Percentiles rank a stretch among this genome's conserved stretches.
Conservation (phyloP, 495 filamentous ascomycete species). For the Neurospora pannonica region DNA sequence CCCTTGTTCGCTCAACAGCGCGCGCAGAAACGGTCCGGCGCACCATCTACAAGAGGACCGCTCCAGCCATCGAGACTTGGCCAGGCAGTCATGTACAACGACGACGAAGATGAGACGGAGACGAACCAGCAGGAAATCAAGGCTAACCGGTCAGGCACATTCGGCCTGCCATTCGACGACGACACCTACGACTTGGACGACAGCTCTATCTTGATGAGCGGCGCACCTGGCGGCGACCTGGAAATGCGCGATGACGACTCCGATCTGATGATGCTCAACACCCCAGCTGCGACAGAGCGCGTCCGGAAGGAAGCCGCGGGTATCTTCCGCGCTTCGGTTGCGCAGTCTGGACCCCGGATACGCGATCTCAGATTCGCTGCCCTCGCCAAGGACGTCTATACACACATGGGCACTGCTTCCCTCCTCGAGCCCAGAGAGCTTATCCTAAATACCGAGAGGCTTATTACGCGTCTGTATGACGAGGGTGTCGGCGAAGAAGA, state of each 20-base stretch:
- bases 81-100: slow-evolving; percentile 24
- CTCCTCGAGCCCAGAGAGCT: slow-evolving; percentile 42
- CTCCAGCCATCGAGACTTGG: slow-evolving; percentile 28
- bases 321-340: slow-evolving; percentile 34
- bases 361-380: slow-evolving; percentile 33
- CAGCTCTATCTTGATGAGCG: slow-evolving; percentile 23
- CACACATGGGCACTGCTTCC: slow-evolving; percentile 32
- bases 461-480: slow-evolving; percentile 44
- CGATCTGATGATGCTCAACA: slow-evolving; percentile 37
- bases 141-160: slow-evolving; percentile 24
- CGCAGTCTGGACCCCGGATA: slow-evolving; percentile 23
- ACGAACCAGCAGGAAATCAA: slow-evolving; percentile 22
- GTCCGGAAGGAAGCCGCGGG: slow-evolving; percentile 35
- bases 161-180: slow-evolving; percentile 20
- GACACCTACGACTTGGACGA: slow-evolving; percentile 24
- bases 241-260: slow-evolving; percentile 24
- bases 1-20: slow-evolving; percentile 21
- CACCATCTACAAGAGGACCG: slow-evolving; percentile 13
- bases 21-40: slow-evolving; percentile 22
- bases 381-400: slow-evolving; percentile 44
- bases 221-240: not conserved
- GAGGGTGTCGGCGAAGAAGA: slow-evolving; percentile 45
- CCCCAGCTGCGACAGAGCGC: slow-evolving; percentile 36
- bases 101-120: slow-evolving; percentile 19
- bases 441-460: slow-evolving; percentile 46